Evolutionary conservation across 163 green algal genomes (phyloP).

Genomic region (Chlorella variabilis): DNA sequence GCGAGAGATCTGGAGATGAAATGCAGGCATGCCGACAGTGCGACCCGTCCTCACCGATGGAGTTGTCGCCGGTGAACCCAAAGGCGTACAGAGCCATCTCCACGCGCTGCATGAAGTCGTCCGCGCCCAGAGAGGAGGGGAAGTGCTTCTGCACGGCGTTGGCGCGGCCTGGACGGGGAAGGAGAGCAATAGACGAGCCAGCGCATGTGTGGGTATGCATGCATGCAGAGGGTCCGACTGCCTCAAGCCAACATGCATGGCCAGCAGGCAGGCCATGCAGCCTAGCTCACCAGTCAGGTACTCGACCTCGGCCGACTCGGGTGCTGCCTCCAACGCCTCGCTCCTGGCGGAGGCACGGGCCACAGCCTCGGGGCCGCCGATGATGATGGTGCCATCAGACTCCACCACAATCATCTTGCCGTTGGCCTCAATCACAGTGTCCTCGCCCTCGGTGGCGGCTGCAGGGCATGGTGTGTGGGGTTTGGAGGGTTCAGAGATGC

Average conservation of each 20-base stretch:
- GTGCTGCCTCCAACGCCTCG: background rate
- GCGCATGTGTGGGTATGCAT: too few species aligned
- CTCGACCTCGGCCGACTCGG: background rate
- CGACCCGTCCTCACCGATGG: conserved; percentile 59
- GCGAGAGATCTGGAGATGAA: too few species aligned
- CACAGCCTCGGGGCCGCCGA: background rate
- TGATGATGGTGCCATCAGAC: conserved; percentile 4
- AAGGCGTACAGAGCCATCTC: conserved; percentile 70
- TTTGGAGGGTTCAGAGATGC: too few species aligned
- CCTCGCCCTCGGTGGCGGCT: background rate
- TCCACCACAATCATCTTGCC: conserved; percentile 16
- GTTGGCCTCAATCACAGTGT: background rate
- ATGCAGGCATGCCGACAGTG: background rate
- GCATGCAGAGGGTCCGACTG: too few species aligned
- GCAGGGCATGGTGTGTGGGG: background rate
- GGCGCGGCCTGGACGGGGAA: background rate
- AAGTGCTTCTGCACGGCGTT: conserved; percentile 60
- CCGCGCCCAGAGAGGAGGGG: conserved; percentile 65
- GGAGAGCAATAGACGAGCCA: background rate
- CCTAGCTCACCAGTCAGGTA: background rate
- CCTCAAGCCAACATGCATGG: too few species aligned
- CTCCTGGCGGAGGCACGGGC: background rate
- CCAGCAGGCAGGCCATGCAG: background rate
- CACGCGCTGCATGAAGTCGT: conserved; percentile 69
- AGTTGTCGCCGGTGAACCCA: conserved; percentile 85